These are phyloP conservation scores for Plasmodium billcollinsi DNA, from an alignment of 169 alveolate species.

Conservation along the genomic window DNA sequence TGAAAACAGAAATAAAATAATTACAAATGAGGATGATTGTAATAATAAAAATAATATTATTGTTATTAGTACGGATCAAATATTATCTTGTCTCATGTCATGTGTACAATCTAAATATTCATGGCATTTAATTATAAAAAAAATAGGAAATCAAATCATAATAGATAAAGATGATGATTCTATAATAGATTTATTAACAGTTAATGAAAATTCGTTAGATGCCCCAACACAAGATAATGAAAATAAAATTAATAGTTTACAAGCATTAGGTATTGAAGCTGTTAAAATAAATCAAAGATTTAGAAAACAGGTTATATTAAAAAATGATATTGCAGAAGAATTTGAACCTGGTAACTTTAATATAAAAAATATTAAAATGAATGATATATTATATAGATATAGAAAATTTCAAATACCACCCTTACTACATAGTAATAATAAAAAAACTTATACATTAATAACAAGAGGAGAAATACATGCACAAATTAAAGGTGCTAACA, in stretches of 20 bases:
- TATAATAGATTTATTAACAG: slow-evolving; percentile 91
- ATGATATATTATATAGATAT: slow-evolving; percentile 90
- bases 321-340: slow-evolving; percentile 80
- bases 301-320: slow-evolving; percentile 88
- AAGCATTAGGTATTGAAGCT: slow-evolving; percentile 92
- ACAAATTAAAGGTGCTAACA: slow-evolving; percentile 78
- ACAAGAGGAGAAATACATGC: slow-evolving; percentile 89
- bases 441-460: slow-evolving; percentile 76
- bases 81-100: slow-evolving; percentile 91
- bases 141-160: slow-evolving; percentile 89
- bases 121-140: slow-evolving; percentile 91
- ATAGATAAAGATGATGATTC: slow-evolving; percentile 94
- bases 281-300: slow-evolving; percentile 90
- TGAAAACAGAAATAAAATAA: slow-evolving; percentile 23
- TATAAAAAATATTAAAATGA: slow-evolving; percentile 84
- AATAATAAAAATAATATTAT: slow-evolving; percentile 79
- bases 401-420: slow-evolving; percentile 90
- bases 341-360: slow-evolving; percentile 86
- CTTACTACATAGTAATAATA: slow-evolving; percentile 77
- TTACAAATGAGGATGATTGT: slow-evolving; percentile 47
- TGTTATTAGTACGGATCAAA: slow-evolving; percentile 92
- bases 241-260: slow-evolving; percentile 91
- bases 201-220: slow-evolving; percentile 92
- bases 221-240: slow-evolving; percentile 93
- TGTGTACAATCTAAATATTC: slow-evolving; percentile 92